These are phyloP conservation scores for Nigrospora oryzae DNA, from an alignment of 2,329 filamentous ascomycete genomes.

Conservation along the genomic window DNA sequence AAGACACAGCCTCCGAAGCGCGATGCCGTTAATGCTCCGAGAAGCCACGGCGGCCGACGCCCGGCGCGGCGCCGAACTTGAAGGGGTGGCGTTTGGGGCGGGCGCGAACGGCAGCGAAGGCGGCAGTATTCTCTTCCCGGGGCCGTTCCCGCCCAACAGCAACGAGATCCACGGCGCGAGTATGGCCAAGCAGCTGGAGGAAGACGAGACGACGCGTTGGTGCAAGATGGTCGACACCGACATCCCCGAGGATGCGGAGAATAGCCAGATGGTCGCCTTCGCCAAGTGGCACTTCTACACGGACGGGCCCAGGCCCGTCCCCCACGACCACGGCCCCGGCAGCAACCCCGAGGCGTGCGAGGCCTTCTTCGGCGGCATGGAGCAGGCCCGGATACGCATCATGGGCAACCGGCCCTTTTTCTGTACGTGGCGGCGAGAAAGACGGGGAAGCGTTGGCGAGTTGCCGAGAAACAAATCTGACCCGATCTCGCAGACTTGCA, in stretches of 20 bases:
- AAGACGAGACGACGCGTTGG: conserved; percentile 16
- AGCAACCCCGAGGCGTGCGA: conserved; percentile 22
- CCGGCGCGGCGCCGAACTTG: conserved; percentile 24
- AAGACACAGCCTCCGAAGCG: neutral
- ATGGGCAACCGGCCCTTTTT: conserved; percentile 14
- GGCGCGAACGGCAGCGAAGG: conserved; percentile 12
- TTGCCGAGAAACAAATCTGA: neutral
- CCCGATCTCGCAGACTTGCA: conserved; percentile 20
- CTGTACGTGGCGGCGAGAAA: conserved; percentile 12
- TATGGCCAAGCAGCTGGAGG: conserved; percentile 10
- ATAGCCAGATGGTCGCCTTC: conserved; percentile 21
- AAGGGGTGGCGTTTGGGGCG: conserved; percentile 25
- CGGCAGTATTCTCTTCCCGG: conserved; percentile 22
- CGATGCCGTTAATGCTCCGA: conserved; percentile 29
- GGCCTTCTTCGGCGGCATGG: conserved; percentile 17
- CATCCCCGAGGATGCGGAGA: conserved; percentile 8
- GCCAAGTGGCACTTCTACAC: conserved; percentile 20
- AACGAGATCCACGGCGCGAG: conserved; percentile 12
- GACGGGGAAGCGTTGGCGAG: neutral
- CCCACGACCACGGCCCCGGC: conserved; percentile 11
- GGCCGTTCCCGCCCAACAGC: conserved; percentile 16
- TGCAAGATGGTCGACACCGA: conserved; percentile 24
- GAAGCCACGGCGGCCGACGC: conserved; percentile 26
- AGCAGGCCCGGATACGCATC: conserved; percentile 7
- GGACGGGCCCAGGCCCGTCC: conserved; percentile 8